Base-by-base conservation (phyloP, 306 rosid species). In the Sesbania bispinosa region DNA sequence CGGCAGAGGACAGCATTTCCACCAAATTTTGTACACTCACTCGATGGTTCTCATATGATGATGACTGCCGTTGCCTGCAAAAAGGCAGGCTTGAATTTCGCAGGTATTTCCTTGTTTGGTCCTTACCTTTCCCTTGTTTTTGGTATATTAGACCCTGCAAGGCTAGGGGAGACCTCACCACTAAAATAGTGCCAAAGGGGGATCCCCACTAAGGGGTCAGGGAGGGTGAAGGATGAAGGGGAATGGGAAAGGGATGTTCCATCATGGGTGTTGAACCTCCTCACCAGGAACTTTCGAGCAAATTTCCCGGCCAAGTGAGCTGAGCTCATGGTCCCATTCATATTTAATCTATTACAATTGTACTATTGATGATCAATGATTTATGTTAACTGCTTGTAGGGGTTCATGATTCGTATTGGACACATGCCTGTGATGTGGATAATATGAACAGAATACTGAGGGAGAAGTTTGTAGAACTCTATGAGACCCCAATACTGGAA, bases 41-140 rank as follows among this genome's bases (percentile, higher is more conserved):
- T 93, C 0, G 98, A 93, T 76, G 90, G 97, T 63, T 87, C 98
- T 78, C 98, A 93, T 82, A 93, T 93, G 98, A 93, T 93, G 98
- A 93, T 90, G 98, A 93, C 98, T n/a, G 97, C 98, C n/a, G 77
- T 84, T 76, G 90, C 95, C 80, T 88, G 98, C 85, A 83, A 84
- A 79, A 82, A 59, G 54, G 92, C 86, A 38, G 94, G 96, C 76
- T 69, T 93, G 63, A 85, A 71, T 78, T 93, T 93, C 80, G 98
- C 98, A 76, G 98, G 98, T 93, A 59, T 47, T 78, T 59, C 52
- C 80, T 72, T 73, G 50, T 26, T 55, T 16, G 2, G 33, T 73
- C 66, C 57, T 54, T 50, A 69, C 9, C 66, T 15, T 42, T 62
- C 35, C 15, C 58, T 14, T 7, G 13, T 9, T 15, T 29, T 73